Percentiles rank a stretch among this genome's conserved stretches.
Conservation (phyloP, 1,284 basidiomycete genomes). For the Schizophyllum amplum region DNA sequence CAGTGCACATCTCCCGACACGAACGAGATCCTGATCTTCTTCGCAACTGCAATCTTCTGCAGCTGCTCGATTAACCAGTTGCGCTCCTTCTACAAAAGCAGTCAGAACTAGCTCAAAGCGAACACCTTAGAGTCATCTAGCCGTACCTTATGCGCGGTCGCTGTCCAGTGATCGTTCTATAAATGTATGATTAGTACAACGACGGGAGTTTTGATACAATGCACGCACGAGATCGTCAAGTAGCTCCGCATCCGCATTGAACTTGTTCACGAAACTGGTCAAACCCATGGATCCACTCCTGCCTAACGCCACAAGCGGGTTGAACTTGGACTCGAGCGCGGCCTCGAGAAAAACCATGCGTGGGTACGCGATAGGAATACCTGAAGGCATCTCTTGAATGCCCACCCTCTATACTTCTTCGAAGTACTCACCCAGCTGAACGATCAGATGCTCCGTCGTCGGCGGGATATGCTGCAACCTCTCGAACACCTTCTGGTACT, state of each 20-base stretch:
- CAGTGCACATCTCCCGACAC: slow-evolving; percentile 92
- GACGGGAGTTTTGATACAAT: background rate
- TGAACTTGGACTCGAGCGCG: slow-evolving; percentile 73
- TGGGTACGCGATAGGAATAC: slow-evolving; percentile 82
- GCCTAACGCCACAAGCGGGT: slow-evolving; percentile 73
- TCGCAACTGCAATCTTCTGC: slow-evolving; percentile 58
- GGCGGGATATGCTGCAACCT: slow-evolving; percentile 48
- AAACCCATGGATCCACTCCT: slow-evolving; percentile 56
- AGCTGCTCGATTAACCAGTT: slow-evolving; percentile 83
- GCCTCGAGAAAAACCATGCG: slow-evolving; percentile 85
- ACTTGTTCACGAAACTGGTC: slow-evolving; percentile 82
- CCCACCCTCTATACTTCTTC: slow-evolving; percentile 9
- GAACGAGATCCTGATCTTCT: slow-evolving; percentile 69
- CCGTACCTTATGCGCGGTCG: slow-evolving; percentile 67
- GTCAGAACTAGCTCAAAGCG: slow-evolving; percentile 1
- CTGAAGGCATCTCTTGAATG: slow-evolving; percentile 19
- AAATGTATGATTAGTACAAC: background rate
- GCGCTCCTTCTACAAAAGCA: slow-evolving; percentile 61
- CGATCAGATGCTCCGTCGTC: slow-evolving; percentile 70
- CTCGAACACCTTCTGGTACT: slow-evolving; percentile 74
- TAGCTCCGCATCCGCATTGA: slow-evolving; percentile 86
- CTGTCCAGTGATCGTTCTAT: slow-evolving; percentile 90
- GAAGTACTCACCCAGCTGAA: slow-evolving; percentile 57
- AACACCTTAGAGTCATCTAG: background rate
- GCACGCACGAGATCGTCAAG: slow-evolving; percentile 77